A percentile compares a stretch with the other conserved stretches of the same genome.
Evolutionary conservation across 768 basidiomycete genomes (phyloP).

Genomic region (Fibroporia radiculosa): DNA sequence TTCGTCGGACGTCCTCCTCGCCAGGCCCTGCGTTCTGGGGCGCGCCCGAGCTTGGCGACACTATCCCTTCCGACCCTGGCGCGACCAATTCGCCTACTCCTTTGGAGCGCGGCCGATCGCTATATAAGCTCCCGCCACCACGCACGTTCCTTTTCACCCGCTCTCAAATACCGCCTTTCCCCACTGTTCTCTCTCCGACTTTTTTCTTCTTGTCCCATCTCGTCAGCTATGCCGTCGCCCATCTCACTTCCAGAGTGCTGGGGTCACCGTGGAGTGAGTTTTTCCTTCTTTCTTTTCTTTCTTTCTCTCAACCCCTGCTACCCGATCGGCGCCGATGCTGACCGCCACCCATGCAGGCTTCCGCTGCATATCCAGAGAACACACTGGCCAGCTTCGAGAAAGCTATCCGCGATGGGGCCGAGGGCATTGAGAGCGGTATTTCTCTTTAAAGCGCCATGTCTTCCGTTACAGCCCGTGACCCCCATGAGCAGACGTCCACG

Average conservation of each 20-base stretch:
- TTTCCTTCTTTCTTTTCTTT: no score
- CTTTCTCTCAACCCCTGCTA: no score
- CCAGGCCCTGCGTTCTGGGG: not conserved
- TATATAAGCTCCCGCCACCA: slow-evolving; percentile 1
- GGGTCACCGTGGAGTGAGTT: slow-evolving; percentile 62
- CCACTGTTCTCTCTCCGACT: slow-evolving; percentile 5
- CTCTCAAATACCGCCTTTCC: slow-evolving; percentile 2
- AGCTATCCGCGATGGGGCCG: slow-evolving; percentile 90
- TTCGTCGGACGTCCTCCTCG: no score
- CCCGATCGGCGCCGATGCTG: no score
- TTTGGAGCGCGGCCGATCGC: not conserved
- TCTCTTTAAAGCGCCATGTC: slow-evolving; percentile 22
- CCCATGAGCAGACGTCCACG: slow-evolving; percentile 80
- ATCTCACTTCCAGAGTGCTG: slow-evolving; percentile 55
- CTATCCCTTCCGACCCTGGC: not conserved
- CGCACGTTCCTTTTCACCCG: slow-evolving; percentile 1
- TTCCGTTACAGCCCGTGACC: slow-evolving; percentile 37
- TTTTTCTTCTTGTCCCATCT: not conserved
- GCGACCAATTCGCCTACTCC: not conserved
- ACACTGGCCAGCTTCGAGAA: slow-evolving; percentile 92
- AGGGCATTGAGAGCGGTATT: slow-evolving; percentile 98
- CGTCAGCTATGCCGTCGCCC: slow-evolving; percentile 13
- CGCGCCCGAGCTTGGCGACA: not conserved
- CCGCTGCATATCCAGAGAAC: slow-evolving; percentile 85
- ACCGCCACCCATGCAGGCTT: slow-evolving; percentile 58